Base-by-base conservation (phyloP, 75 land plant species). In the Pinus tabuliformis region DNA sequence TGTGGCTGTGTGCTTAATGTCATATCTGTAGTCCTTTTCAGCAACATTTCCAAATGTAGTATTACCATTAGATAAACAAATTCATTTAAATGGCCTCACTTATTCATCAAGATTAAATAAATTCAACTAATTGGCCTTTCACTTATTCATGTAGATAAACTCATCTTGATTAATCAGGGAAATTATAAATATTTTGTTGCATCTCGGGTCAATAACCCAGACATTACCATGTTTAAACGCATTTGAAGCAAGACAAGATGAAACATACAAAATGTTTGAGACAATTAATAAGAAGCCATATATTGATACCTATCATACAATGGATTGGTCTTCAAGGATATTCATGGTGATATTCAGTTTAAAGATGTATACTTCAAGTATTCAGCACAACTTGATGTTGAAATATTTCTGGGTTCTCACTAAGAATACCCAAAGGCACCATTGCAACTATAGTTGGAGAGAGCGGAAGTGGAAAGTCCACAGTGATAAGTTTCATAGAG, bases 1-100 rank as follows among this genome's bases (percentile, higher is more conserved):
- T 95, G 99, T 4, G 99, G 94, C 20, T 21, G 61, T 6, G 91
- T 96, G n/a, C 42, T 94, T 18, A 93, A 78, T 76, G 90, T 94
- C 14, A 83, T 94, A 7, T 73, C 90, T 70, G 97, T 95, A 30
- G 88, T 96, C 15, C 68, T 96, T 58, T 87, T 87, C 57, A 95
- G 97, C 24, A 88, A 91, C 66, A 80, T 86, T 86, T 97, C 94
- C 80, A 89, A 95, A 86, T 57, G n/a, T 79, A 17, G 21, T 11
- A 36, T 45, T 45, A 6, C 6, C 21, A 58, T 52, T 18, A 56
- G 73, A 52, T 45, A 30, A 45, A 71, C n/a, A 58, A 36, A 33
- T 5, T 56, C 7, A 21, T 9, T 57, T 39, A 20, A 36, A n/a
- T 28, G 12, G 70, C 9, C 33, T 33, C 15, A 21, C 59, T 77